Conservation (phyloP, 768 basidiomycete species). For the Candolleomyces aberdarensis region DNA sequence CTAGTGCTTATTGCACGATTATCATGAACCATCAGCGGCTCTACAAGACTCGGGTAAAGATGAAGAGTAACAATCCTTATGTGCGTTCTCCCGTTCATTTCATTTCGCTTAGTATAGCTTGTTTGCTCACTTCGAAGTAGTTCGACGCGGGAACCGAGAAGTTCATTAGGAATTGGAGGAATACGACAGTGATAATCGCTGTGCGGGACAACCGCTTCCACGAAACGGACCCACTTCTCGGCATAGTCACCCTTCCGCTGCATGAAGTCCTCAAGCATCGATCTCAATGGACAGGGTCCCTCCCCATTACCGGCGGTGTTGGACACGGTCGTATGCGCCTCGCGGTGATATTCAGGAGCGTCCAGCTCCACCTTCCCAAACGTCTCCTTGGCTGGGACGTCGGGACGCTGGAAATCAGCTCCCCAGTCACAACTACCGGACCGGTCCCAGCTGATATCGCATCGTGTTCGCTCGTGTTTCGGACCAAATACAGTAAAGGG, state of each 20-base stretch:
- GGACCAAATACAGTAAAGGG: conserved; percentile 32
- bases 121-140: conserved; percentile 19
- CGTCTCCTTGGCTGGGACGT: conserved; percentile 66
- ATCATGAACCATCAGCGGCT: conserved; percentile 42
- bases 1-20: conserved; percentile 57
- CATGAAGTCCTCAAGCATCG: conserved; percentile 37
- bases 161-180: conserved; percentile 62
- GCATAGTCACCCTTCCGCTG: conserved; percentile 59
- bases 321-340: conserved; percentile 41
- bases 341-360: conserved; percentile 63
- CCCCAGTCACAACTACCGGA: conserved; percentile 21
- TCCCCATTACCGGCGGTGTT: conserved; percentile 67
- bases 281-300: conserved; percentile 21
- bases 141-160: conserved; percentile 66
- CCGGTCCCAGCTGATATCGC: conserved; percentile 31
- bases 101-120: not conserved
- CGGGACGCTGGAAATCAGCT: conserved; percentile 56
- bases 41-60: conserved; percentile 44
- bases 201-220: conserved; percentile 59
- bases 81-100: conserved; percentile 24
- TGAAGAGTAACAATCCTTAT: conserved; percentile 43
- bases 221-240: conserved; percentile 65
- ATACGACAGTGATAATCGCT: conserved; percentile 58
- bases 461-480: conserved; percentile 38
- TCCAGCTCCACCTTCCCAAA: conserved; percentile 55